Conservation (phyloP, 1,284 basidiomycete genomes). For the Ustilago hordei region DNA sequence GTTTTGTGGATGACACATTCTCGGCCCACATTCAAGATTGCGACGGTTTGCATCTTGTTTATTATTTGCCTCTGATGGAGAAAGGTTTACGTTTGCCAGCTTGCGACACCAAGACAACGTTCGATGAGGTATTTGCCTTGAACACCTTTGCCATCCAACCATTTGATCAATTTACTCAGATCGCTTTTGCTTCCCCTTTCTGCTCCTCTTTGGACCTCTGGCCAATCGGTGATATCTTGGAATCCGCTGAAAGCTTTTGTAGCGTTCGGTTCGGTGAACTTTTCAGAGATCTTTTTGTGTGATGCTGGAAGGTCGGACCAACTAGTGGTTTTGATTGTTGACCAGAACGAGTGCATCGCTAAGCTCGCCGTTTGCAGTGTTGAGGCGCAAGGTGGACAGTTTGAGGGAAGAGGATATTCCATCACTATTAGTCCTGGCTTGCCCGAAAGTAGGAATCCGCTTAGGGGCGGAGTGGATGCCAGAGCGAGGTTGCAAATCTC, state of each 20-base stretch:
- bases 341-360: conserved; percentile 48
- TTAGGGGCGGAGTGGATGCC: conserved; percentile 29
- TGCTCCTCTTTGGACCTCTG: conserved; percentile 32
- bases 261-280: conserved; percentile 16
- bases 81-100: conserved; percentile 17
- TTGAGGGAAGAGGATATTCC: conserved; percentile 45
- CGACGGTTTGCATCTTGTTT: not conserved
- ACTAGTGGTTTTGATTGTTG: conserved; percentile 36
- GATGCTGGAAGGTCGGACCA: conserved; percentile 56
- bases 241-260: conserved; percentile 23
- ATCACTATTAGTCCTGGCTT: conserved; percentile 61
- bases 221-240: conserved; percentile 48
- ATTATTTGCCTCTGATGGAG: not conserved
- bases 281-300: conserved; percentile 60
- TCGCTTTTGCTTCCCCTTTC: conserved; percentile 43
- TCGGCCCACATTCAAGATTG: not conserved
- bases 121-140: conserved; percentile 29
- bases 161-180: conserved; percentile 36
- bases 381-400: not conserved
- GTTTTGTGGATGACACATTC: conserved; percentile 4
- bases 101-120: conserved; percentile 29
- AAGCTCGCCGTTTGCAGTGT: conserved; percentile 8
- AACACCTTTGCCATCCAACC: conserved; percentile 36
- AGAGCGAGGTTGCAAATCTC: conserved; percentile 51
- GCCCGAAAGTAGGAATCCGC: conserved; percentile 59